These are phyloP conservation scores for Metahyphopichia silvanorum DNA, from an alignment of 805 yeast genomes.

Conservation along the genomic window DNA sequence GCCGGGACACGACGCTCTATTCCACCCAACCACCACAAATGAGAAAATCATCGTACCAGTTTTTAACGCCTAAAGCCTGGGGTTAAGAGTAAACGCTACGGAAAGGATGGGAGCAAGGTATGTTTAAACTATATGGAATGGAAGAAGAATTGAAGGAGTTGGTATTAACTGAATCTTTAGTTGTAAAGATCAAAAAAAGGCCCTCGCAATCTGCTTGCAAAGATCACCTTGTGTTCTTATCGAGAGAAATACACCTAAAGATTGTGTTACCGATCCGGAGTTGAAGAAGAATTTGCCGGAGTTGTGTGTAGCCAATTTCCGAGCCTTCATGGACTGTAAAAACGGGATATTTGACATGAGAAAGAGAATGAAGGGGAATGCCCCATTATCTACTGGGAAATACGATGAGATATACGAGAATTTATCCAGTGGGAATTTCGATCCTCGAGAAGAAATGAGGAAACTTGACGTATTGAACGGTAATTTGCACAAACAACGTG, in stretches of 20 bases:
- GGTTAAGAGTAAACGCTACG: neutral
- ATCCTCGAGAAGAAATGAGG: constrained; percentile 75
- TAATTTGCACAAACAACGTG: constrained; percentile 32
- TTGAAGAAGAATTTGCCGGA: constrained; percentile 78
- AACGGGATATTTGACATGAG: constrained; percentile 89
- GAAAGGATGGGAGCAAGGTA: constrained; percentile 54
- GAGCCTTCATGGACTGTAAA: constrained; percentile 85
- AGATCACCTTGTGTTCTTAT: constrained; percentile 94
- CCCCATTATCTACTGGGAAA: constrained; percentile 87
- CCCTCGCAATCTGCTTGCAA: constrained; percentile 94
- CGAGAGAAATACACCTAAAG: constrained; percentile 84
- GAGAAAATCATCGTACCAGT: neutral
- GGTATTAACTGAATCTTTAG: constrained; percentile 39
- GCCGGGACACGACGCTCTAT: too few species aligned
- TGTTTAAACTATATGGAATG: constrained; percentile 11
- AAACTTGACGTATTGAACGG: constrained; percentile 65
- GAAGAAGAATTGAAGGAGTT: neutral
- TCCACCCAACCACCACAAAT: neutral
- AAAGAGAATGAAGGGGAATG: constrained; percentile 90
- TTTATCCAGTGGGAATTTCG: constrained; percentile 75
- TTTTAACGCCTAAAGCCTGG: too few species aligned
- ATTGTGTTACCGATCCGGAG: constrained; percentile 80
- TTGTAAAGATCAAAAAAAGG: constrained; percentile 90
- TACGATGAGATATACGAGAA: constrained; percentile 85
- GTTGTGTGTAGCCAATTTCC: constrained; percentile 78